Percentiles rank a stretch among this genome's conserved stretches.
Evolutionary conservation across 1,139 yeast genomes (phyloP).

Genomic region (Nakaseomyces nivariensis): DNA sequence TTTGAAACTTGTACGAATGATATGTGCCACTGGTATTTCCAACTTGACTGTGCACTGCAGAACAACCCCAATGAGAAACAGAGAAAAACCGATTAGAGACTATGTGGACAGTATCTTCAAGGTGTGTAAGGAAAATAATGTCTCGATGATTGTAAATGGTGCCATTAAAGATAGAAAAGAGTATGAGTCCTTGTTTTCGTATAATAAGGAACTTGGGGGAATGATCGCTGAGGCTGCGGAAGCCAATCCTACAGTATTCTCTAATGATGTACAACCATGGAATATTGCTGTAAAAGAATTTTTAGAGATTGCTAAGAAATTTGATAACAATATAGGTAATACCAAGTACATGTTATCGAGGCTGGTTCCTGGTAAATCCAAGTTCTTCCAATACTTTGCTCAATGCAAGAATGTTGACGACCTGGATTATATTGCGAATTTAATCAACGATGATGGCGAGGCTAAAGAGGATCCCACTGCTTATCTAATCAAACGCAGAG

Average conservation of each 20-base stretch:
- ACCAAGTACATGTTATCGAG: constrained; percentile 72
- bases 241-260: constrained; percentile 70
- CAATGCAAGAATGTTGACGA: constrained; percentile 49
- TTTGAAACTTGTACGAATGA: constrained; percentile 45
- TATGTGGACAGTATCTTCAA: constrained; percentile 53
- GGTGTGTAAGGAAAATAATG: constrained; percentile 52
- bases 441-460: constrained; percentile 15
- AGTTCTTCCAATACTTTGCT: constrained; percentile 48
- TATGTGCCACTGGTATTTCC: constrained; percentile 72
- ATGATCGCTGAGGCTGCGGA: constrained; percentile 95
- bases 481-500: constrained; percentile 15
- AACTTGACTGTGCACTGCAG: constrained; percentile 89
- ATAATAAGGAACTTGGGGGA: constrained; percentile 47
- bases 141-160: constrained; percentile 76
- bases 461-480: constrained; percentile 15
- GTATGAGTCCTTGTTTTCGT: constrained; percentile 46
- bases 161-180: constrained; percentile 51
- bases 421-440: constrained; percentile 27
- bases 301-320: constrained; percentile 41
- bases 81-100: constrained; percentile 66
- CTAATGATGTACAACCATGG: constrained; percentile 44
- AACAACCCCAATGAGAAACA: constrained; percentile 78
- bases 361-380: constrained; percentile 70
- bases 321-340: constrained; percentile 56
- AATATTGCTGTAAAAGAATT: constrained; percentile 45